Percentiles rank a stretch among this genome's conserved stretches.
Conservation (phyloP, 2,329 filamentous ascomycete genomes). For the Sclerotiophoma versabilis region DNA sequence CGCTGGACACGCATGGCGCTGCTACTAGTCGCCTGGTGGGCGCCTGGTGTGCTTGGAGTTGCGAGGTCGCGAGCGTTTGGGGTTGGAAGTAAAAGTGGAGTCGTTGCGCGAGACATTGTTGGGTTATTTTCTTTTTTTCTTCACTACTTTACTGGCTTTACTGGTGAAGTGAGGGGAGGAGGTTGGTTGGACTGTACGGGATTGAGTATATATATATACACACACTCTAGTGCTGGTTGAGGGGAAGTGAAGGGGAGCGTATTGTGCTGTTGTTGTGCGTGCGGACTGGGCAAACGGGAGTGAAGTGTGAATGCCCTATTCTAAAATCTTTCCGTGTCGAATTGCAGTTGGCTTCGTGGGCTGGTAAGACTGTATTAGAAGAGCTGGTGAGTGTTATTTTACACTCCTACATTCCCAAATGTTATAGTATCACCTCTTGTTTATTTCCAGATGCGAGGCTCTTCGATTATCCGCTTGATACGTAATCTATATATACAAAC, state of each 20-base stretch:
- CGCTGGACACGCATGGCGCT: neutral
- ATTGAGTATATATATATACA: neutral
- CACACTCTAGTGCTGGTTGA: neutral
- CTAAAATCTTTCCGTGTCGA: too few species aligned
- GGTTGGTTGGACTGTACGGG: neutral
- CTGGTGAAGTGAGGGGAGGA: neutral
- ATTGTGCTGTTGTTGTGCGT: neutral
- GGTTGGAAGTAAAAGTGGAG: too few species aligned
- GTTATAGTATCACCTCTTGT: too few species aligned
- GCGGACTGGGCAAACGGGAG: constrained; percentile 1
- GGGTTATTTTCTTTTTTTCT: too few species aligned
- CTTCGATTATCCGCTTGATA: too few species aligned
- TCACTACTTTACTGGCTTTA: neutral
- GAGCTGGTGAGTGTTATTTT: too few species aligned
- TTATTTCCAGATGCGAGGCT: too few species aligned
- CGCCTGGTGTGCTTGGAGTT: neutral
- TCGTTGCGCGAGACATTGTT: constrained; percentile 9
- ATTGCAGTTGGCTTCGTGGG: too few species aligned
- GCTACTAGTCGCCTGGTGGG: neutral
- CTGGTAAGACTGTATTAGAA: too few species aligned
- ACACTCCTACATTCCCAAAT: too few species aligned
- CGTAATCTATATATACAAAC: too few species aligned
- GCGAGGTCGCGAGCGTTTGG: neutral
- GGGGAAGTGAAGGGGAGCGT: constrained; percentile 1
- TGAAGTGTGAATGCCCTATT: neutral